Conservation (phyloP, 768 basidiomycete species). For the Leccinum fibrillosum region DNA sequence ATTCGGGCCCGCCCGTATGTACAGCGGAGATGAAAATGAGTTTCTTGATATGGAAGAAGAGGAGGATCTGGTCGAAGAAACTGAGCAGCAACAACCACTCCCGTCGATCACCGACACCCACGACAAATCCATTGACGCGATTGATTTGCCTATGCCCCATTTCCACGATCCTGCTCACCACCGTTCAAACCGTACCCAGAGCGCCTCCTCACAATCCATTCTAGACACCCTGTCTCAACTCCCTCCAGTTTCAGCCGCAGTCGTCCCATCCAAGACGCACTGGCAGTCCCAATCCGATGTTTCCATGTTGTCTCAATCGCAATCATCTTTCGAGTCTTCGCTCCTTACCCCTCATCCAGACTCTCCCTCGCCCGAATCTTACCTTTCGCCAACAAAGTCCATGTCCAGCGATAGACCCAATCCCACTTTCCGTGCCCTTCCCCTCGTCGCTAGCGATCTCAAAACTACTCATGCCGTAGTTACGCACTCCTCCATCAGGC, state of each 20-base stretch:
- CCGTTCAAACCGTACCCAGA: constrained; percentile 8
- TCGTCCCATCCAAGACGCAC: constrained; percentile 19
- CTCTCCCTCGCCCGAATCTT: constrained; percentile 30
- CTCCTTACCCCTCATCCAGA: constrained; percentile 20
- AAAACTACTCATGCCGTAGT: constrained; percentile 68
- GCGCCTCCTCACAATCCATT: constrained; percentile 8
- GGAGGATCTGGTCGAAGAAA: constrained; percentile 24
- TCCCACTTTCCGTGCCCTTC: constrained; percentile 67
- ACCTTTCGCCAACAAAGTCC: constrained; percentile 26
- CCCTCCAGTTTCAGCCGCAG: constrained; percentile 11
- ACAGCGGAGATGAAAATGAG: constrained; percentile 40
- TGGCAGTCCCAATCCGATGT: constrained; percentile 23
- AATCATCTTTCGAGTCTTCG: constrained; percentile 19
- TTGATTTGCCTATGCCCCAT: constrained; percentile 53
- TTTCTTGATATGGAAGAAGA: constrained; percentile 61
- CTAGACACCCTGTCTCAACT: constrained; percentile 18
- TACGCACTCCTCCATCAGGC: constrained; percentile 76
- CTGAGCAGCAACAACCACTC: constrained; percentile 9
- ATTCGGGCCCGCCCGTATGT: constrained; percentile 9
- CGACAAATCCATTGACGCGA: constrained; percentile 39
- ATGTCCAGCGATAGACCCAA: constrained; percentile 24
- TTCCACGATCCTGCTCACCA: constrained; percentile 23
- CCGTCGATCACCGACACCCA: constrained; percentile 8
- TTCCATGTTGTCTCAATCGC: constrained; percentile 23
- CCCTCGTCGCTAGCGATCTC: constrained; percentile 68